Evolutionary conservation across 2,329 filamentous ascomycete species (phyloP).

Genomic region (Thielaviopsis populi): DNA sequence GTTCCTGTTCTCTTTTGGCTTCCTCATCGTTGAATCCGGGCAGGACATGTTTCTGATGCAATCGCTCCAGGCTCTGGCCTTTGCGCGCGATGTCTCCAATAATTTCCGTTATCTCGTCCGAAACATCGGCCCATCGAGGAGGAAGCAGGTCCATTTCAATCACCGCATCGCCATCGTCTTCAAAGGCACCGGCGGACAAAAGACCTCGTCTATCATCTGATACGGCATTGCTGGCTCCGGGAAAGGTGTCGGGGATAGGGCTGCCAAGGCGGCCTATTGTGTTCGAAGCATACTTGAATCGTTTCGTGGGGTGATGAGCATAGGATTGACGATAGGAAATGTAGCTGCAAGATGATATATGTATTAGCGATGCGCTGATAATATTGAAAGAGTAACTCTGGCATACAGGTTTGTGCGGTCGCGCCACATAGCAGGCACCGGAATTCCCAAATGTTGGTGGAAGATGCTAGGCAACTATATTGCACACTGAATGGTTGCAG

Average conservation of each 20-base stretch:
- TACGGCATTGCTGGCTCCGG: slow-evolving; percentile 31
- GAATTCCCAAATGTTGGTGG: not conserved
- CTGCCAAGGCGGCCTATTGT: slow-evolving; percentile 31
- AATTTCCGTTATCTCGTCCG: slow-evolving; percentile 79
- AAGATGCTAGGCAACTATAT: not conserved
- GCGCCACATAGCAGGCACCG: slow-evolving; percentile 75
- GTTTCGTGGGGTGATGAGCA: slow-evolving; percentile 81
- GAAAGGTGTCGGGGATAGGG: slow-evolving; percentile 45
- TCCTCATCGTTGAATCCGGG: slow-evolving; percentile 95
- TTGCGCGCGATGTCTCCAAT: slow-evolving; percentile 68
- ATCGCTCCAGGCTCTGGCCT: slow-evolving; percentile 69
- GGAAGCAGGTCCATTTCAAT: slow-evolving; percentile 98
- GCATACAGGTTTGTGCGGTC: slow-evolving; percentile 94
- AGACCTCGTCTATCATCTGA: slow-evolving; percentile 55
- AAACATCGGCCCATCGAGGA: slow-evolving; percentile 87
- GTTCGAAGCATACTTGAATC: slow-evolving; percentile 48
- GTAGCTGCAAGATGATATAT: slow-evolving; percentile 44
- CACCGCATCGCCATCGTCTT: slow-evolving; percentile 79
- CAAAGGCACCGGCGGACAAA: slow-evolving; percentile 62
- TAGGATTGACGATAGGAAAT: slow-evolving; percentile 99
- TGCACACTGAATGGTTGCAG: not conserved
- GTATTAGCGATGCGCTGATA: not conserved
- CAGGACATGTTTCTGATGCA: slow-evolving; percentile 94
- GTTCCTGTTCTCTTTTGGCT: slow-evolving; percentile 71
- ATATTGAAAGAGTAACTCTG: slow-evolving; percentile 5